These are phyloP conservation scores for Rosa persica DNA, from an alignment of 306 rosid species.

Conservation along the genomic window DNA sequence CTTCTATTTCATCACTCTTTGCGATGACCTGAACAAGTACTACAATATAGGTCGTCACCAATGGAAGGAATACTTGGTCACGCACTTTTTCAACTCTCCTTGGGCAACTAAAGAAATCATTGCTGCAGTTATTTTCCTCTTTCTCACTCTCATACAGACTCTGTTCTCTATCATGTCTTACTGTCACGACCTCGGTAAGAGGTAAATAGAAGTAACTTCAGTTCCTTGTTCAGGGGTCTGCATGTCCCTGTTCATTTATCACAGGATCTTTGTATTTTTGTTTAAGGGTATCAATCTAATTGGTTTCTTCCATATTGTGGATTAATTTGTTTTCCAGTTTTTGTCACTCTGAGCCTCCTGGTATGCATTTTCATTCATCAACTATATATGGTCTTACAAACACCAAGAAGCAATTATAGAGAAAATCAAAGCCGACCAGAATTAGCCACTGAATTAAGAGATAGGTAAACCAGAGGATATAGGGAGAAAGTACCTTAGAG, in stretches of 20 bases:
- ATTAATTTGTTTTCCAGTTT: too few species aligned
- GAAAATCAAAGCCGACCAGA: too few species aligned
- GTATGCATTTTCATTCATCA: too few species aligned
- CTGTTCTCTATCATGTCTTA: neutral
- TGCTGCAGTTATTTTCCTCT: slow-evolving; percentile 9
- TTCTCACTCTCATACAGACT: slow-evolving; percentile 20
- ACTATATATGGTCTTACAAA: too few species aligned
- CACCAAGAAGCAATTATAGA: too few species aligned
- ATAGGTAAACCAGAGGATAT: too few species aligned
- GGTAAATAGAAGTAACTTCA: too few species aligned
- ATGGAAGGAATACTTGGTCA: slow-evolving; percentile 25
- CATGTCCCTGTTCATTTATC: neutral
- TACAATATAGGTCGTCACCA: neutral
- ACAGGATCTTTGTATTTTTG: neutral
- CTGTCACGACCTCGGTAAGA: neutral
- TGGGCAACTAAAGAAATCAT: slow-evolving; percentile 26
- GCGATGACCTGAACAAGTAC: slow-evolving; percentile 1
- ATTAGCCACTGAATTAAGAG: too few species aligned
- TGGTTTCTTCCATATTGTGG: too few species aligned
- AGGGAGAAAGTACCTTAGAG: too few species aligned
- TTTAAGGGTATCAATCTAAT: too few species aligned
- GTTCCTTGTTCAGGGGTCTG: neutral
- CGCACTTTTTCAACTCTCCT: slow-evolving; percentile 26
- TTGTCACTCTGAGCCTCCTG: too few species aligned
- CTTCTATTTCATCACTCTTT: slow-evolving; percentile 2